Conservation (phyloP, 768 basidiomycete species). For the Calocybe indica region DNA sequence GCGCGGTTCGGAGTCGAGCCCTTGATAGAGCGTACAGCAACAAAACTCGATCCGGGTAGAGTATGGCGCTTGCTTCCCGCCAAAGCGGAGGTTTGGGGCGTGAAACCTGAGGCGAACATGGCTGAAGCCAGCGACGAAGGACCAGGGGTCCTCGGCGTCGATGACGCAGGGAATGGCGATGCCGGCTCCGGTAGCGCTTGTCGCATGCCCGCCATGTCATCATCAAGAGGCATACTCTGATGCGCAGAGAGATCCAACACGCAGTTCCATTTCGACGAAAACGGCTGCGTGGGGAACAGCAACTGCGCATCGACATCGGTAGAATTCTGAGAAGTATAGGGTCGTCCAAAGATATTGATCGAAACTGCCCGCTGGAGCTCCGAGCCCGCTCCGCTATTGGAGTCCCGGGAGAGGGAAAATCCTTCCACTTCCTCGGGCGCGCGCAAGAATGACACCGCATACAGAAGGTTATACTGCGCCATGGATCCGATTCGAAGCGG, state of each 20-base stretch:
- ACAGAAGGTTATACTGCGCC: constrained; percentile 86
- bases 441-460: constrained; percentile 78
- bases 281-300: constrained; percentile 63
- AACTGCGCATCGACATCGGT: constrained; percentile 12
- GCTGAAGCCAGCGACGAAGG: constrained; percentile 2
- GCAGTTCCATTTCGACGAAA: constrained; percentile 88
- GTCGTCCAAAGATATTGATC: constrained; percentile 74
- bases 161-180: constrained; percentile 65
- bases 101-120: constrained; percentile 5
- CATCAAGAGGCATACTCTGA: constrained; percentile 22
- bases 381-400: constrained; percentile 17
- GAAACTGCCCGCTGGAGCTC: constrained; percentile 73
- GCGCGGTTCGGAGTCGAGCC: constrained; percentile 12
- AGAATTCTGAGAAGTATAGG: constrained; percentile 34
- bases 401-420: constrained; percentile 24
- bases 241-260: constrained; percentile 66
- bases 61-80: constrained; percentile 60
- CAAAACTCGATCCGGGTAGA: constrained; percentile 27
- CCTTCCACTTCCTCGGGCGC: constrained; percentile 53
- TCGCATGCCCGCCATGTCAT: constrained; percentile 28
- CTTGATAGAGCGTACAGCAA: constrained; percentile 22
- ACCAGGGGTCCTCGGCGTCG: constrained; percentile 15
- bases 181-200: constrained; percentile 67
- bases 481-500: constrained; percentile 64
- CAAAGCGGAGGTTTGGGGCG: constrained; percentile 32